These are phyloP conservation scores for Talaromyces adpressus DNA, from an alignment of 495 filamentous ascomycete species.

Conservation along the genomic window DNA sequence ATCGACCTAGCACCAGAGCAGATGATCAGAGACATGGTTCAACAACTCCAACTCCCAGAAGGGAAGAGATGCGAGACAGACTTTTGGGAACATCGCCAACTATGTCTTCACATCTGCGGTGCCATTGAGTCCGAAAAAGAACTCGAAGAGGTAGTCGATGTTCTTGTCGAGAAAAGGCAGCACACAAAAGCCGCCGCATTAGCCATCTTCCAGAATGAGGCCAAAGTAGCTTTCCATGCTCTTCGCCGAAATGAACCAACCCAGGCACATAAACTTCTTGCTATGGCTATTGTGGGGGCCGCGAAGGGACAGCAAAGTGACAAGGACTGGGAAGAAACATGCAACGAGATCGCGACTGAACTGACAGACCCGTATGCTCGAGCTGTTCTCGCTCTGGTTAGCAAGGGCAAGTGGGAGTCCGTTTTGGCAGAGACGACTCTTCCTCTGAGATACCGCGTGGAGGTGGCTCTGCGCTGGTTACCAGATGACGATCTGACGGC, in stretches of 20 bases:
- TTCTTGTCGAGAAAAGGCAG: constrained; percentile 50
- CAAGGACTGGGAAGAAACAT: constrained; percentile 47
- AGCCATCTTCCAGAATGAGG: constrained; percentile 67
- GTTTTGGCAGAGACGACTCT: constrained; percentile 78
- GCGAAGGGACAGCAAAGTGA: constrained; percentile 45
- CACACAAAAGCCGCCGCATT: constrained; percentile 77
- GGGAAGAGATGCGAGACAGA: constrained; percentile 50
- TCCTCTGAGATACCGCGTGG: constrained; percentile 76
- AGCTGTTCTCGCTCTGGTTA: constrained; percentile 86
- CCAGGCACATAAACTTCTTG: constrained; percentile 42
- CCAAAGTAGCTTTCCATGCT: constrained; percentile 43
- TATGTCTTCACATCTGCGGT: constrained; percentile 73
- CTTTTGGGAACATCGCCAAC: constrained; percentile 65
- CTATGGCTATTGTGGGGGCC: constrained; percentile 48
- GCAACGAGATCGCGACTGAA: constrained; percentile 56
- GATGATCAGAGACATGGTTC: constrained; percentile 45
- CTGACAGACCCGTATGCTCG: constrained; percentile 79
- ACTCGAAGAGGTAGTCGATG: constrained; percentile 54
- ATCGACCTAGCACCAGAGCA: constrained; percentile 2
- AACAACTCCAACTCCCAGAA: constrained; percentile 37
- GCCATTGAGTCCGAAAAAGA: constrained; percentile 58
- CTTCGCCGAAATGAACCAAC: constrained; percentile 36
- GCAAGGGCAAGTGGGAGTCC: constrained; percentile 77
- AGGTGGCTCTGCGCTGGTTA: constrained; percentile 79
- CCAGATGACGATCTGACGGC: constrained; percentile 65